phyloP scores from a whole-genome alignment of 139 green algal species.

The Nannochloris sp. region DNA sequence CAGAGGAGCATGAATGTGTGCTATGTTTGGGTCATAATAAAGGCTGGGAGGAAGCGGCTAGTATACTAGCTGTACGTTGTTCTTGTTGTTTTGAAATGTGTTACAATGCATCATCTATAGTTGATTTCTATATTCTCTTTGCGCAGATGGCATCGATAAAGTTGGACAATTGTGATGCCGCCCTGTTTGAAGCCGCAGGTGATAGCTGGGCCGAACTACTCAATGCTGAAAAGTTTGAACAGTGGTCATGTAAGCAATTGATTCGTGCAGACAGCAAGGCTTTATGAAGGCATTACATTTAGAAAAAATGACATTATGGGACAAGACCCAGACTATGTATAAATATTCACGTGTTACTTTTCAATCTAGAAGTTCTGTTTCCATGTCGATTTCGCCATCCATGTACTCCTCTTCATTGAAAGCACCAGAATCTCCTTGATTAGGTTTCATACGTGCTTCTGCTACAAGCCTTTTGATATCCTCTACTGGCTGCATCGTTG shows the following conservation, averaged over 20 bases:
- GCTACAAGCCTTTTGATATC: conserved; percentile 41
- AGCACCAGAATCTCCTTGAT: conserved; percentile 2
- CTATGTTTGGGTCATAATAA: conserved; percentile 82
- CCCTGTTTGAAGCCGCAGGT: not conserved
- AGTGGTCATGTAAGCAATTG: not conserved
- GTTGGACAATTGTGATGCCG: not conserved
- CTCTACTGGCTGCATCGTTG: conserved; percentile 35
- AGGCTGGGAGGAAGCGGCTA: conserved; percentile 70
- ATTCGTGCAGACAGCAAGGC: not conserved
- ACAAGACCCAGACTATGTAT: no score
- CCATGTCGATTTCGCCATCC: conserved; percentile 38
- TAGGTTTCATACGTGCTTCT: conserved; percentile 31
- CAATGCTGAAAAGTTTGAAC: not conserved
- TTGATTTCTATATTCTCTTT: not conserved
- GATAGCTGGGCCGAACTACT: not conserved
- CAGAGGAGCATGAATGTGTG: conserved; percentile 29
- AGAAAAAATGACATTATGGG: no score
- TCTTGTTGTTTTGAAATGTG: no score
- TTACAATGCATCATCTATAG: not conserved
- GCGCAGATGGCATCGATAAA: not conserved
- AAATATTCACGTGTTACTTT: not conserved
- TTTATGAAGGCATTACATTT: not conserved
- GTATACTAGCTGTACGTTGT: conserved; percentile 33
- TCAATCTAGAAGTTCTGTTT: conserved; percentile 32
- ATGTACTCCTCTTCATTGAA: conserved; percentile 57